Evolutionary conservation across 768 basidiomycete species (phyloP), one percentile per base, ranked within the genome.

Genomic region (Tricholoma flavovirens): DNA sequence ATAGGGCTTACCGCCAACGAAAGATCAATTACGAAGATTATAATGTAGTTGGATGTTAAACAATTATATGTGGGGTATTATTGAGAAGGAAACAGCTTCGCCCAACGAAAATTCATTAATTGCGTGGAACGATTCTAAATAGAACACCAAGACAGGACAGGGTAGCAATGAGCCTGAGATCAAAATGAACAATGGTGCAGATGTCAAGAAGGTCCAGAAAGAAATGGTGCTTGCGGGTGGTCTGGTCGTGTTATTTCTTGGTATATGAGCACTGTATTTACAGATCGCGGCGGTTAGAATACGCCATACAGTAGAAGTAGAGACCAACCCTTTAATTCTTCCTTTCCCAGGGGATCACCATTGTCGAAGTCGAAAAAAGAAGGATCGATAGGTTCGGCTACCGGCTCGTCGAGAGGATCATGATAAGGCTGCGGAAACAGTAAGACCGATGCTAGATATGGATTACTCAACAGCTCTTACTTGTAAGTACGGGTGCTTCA

Each of bases 401-500:
- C 80, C 0, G 95, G 94, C 66, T 97, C 94, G 66, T 98, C 94
- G 11, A 83, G 82, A 5, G 88, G 83, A 64, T 96, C 94, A 59
- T 95, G 93, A 63, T 94, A 93, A 0, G 90, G 84, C 88, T 90
- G 59, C 12, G 24, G 14, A 53, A 53, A n/a, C 43, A 29, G 48
- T 58, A 26, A 51, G 54, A 59, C 5, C 61, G 15, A 12, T 6
- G 46, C 1, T n/a, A 6, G 14, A n/a, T n/a, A 30, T 30, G 29
- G 5, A n/a, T 26, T 17, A 5, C 26, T 30, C 3, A 17, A 30
- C 9, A n/a, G 14, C 6, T 5, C 77, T 32, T 54, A 88, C 91
- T 75, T 83, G 83, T 22, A 96, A 77, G 69, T 97, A 97, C 0
- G 93, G 92, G 72, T 98, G 96, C 58, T 82, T 81, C 53, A 98